Base-by-base conservation (phyloP, 371 early-diverging fungal species). In the Syncephalastrum monosporum region DNA sequence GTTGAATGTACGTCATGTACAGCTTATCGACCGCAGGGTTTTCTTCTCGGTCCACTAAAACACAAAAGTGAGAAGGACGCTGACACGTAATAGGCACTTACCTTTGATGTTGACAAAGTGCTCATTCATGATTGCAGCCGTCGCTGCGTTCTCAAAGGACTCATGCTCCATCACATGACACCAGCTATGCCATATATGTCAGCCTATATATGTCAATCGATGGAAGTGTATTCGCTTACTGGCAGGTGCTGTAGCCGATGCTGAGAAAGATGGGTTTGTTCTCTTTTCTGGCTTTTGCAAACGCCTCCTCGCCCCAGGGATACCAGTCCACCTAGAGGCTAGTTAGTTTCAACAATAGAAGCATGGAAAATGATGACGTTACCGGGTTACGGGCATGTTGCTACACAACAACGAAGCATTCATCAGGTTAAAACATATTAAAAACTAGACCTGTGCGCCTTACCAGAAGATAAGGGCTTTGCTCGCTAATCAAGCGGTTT, bases 101-200 rank as follows among this genome's bases (percentile, higher is more conserved):
- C 82, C 81, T 77, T 83, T 83, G 27, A 83, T 69, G 54, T 75
- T 83, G n/a, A 88, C 79, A 72, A 75, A 86, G 44, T 77, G 56
- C 27, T 77, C 61, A 57, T 88, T 88, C 82, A 86, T 81, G 7
- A 85, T 46, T 21, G 75, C 61, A 1, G 86, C 86, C 16, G 79
- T 65, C 15, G 55, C 65, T 59, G 77, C 72, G 53, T 74, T 80
- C 56, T 86, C 79, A 54, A 88, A 88, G 0, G 82, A 82, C 57
- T 86, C 86, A 53, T 84, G 77, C 47, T 82, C 81, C 88, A 86
- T 85, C 16, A 86, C 88, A 70, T 85, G 84, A 56, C 86, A 88
- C 88, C 88, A 86, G 50, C 79, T 78, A 47, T 2, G 1, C 15
- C 13, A 4, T 12, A 46, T 19, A 12, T 19, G 16, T 46, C 47